Evolutionary conservation across 495 filamentous ascomycete species (phyloP).

Genomic region (Sabuloglossum arenarium): DNA sequence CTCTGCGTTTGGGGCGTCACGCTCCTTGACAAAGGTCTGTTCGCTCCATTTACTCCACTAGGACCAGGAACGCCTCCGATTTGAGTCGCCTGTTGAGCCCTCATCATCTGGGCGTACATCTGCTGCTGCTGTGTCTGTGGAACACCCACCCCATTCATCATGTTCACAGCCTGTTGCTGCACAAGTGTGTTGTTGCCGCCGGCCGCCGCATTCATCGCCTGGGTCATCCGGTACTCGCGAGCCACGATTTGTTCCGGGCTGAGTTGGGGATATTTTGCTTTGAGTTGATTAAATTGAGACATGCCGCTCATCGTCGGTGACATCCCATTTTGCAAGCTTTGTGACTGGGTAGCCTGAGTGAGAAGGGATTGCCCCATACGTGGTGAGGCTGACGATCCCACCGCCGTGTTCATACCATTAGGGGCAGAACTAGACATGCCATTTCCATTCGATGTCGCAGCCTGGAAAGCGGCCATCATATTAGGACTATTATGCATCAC

Average conservation of each 20-base stretch:
- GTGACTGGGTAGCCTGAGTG: constrained; percentile 20
- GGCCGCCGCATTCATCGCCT: constrained; percentile 44
- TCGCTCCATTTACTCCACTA: constrained; percentile 4
- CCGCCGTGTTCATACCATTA: constrained; percentile 22
- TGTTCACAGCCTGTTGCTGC: constrained; percentile 13
- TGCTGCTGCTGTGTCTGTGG: constrained; percentile 15
- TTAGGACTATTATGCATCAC: constrained; percentile 26
- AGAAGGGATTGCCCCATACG: constrained; percentile 16
- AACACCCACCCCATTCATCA: constrained; percentile 22
- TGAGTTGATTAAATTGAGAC: constrained; percentile 20
- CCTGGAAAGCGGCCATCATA: constrained; percentile 31
- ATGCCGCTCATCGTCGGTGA: constrained; percentile 31
- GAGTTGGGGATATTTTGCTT: constrained; percentile 31
- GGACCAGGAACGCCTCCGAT: not conserved
- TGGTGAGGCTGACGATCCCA: constrained; percentile 29
- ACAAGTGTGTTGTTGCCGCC: constrained; percentile 19
- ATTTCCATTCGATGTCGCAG: constrained; percentile 13
- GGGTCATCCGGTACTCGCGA: constrained; percentile 20
- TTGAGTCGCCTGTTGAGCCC: constrained; percentile 33
- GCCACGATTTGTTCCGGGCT: constrained; percentile 34
- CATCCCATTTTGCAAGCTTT: constrained; percentile 30
- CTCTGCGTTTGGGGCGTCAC: constrained; percentile 6
- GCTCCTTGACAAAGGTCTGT: constrained; percentile 1
- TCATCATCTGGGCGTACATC: constrained; percentile 46
- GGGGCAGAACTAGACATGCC: constrained; percentile 29